Evolutionary conservation across 257 asterid species (phyloP).

Genomic region (Striga asiatica): DNA sequence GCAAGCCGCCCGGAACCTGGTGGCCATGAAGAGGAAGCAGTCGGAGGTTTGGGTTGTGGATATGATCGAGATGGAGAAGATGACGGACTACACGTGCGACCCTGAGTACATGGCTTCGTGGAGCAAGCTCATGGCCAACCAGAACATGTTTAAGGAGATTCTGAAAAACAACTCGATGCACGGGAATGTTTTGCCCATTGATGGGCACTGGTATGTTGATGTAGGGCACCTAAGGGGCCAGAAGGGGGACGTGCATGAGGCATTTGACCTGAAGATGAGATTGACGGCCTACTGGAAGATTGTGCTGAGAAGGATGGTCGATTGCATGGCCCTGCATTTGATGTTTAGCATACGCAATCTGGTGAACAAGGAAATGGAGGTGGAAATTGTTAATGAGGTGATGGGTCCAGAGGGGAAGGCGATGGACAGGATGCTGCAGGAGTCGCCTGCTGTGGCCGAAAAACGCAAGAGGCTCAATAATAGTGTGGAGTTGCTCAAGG

Average conservation of each 20-base stretch:
- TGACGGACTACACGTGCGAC: conserved; percentile 18
- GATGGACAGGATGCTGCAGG: conserved; percentile 28
- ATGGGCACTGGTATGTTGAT: not conserved
- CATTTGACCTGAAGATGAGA: conserved; percentile 29
- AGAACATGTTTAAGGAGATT: not conserved
- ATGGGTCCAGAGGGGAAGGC: conserved; percentile 20
- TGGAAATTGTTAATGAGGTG: conserved; percentile 9
- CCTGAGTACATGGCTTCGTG: conserved; percentile 14
- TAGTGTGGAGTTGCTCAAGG: conserved; percentile 25
- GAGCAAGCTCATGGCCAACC: conserved; percentile 15
- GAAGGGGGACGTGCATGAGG: conserved; percentile 5
- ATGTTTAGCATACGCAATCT: conserved; percentile 14
- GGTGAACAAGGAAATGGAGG: conserved; percentile 20
- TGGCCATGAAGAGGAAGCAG: conserved; percentile 7
- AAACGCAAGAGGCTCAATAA: conserved; percentile 23
- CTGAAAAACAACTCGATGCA: not conserved
- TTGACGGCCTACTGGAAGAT: conserved; percentile 21
- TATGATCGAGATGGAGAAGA: conserved; percentile 22
- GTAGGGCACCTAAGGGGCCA: not conserved
- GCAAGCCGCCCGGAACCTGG: conserved; percentile 9
- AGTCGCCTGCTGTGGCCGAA: conserved; percentile 20
- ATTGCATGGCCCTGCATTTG: conserved; percentile 20
- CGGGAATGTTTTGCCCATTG: not conserved
- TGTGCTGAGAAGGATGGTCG: conserved; percentile 22
- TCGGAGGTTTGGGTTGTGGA: conserved; percentile 5